Evolutionary conservation across 2,329 filamentous ascomycete species (phyloP), one percentile per base, ranked within the genome.

Genomic region (Aspergillus sp.): DNA sequence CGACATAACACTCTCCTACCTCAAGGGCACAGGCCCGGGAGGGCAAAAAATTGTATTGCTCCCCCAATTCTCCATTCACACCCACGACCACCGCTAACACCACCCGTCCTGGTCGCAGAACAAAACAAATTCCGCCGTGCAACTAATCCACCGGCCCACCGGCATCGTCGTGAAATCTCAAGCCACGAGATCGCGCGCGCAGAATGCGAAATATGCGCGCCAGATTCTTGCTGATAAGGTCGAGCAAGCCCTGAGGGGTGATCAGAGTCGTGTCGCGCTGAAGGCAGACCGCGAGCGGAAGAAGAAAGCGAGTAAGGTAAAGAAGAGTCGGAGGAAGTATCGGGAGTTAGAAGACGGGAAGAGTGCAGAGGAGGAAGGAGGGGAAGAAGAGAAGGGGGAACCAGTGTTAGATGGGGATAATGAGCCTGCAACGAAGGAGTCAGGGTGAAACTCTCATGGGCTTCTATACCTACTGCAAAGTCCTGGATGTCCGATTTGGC

Each of bases 161-260:
- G 93, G 93, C 60, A 86, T 97, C 53, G 93, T 98, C 14, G 85
- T 99, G 62, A 99, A 99, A 78, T 93, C 86, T 56, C 95, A 99
- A 76, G 91, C 89, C 19, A 98, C 95, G 8, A 87, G 95, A 48
- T 96, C 90, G 1, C 86, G 91, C 17, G 84, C 84, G 57, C 90
- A 96, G 75, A 99, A 99, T 73, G 86, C 93, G 62, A 93, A 90
- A 73, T 88, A 91, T 61, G 95, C 95, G 12, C 84, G 93, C 41
- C 81, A 86, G 64, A 79, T 96, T 43, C 81, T 97, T 31, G 90
- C 90, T 23, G 86, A 90, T 65, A 86, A 84, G 66, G 78, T 91
- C n/a, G 95, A 99, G 73, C 82, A 89, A 64, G 66, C 89, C 37
- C 79, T 85, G 64, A 88, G 91, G 65, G 93, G 93, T 2, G 82